Evolutionary conservation across 345 rosid species (phyloP).

Genomic region (Noccaea bulbosa): DNA sequence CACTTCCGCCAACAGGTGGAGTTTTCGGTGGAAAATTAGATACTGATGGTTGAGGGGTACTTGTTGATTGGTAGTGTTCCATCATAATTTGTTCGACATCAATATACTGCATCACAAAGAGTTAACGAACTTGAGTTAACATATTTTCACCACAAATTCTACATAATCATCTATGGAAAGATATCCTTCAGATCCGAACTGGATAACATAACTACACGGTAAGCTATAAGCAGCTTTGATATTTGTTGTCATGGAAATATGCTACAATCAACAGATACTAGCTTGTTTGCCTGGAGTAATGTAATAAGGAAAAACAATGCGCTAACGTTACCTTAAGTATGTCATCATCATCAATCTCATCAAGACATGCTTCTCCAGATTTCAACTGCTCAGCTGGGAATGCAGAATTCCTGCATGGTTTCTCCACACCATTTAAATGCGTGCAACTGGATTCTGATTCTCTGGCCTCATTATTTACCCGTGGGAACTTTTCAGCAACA

Average conservation of each 20-base stretch:
- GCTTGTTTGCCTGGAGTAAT: constrained; percentile 7
- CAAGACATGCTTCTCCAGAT: constrained; percentile 50
- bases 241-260: constrained; percentile 15
- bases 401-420: constrained; percentile 45
- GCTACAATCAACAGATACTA: constrained; percentile 8
- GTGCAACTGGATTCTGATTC: constrained; percentile 38
- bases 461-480: constrained; percentile 39
- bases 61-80: constrained; percentile 78
- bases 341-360: constrained; percentile 84
- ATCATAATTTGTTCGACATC: constrained; percentile 90
- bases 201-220: constrained; percentile 4
- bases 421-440: constrained; percentile 40
- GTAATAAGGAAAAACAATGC: constrained; percentile 11
- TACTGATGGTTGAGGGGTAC: constrained; percentile 74
- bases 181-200: constrained; percentile 6
- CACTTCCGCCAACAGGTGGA: constrained; percentile 51
- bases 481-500: constrained; percentile 42
- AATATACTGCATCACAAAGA: constrained; percentile 64
- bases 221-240: constrained; percentile 20
- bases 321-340: constrained; percentile 68
- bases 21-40: constrained; percentile 61
- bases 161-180: constrained; percentile 19
- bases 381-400: constrained; percentile 42
- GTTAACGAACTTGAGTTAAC: constrained; percentile 29
- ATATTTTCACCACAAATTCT: constrained; percentile 50